These are phyloP conservation scores for Solanum pennellii DNA, from an alignment of 257 asterid species.

Conservation along the genomic window DNA sequence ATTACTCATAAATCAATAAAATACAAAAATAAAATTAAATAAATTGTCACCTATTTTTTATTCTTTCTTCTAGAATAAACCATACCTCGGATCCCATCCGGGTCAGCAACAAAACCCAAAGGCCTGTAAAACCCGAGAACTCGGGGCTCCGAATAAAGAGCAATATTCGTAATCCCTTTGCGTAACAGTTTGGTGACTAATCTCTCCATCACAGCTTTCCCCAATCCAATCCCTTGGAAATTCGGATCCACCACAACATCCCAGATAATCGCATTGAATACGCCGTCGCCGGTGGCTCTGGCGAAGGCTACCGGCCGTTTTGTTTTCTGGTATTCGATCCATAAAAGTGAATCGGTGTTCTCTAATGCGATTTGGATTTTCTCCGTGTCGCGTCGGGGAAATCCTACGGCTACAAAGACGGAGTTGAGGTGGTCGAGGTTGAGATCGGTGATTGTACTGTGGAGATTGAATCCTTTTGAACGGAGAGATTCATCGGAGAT, in stretches of 20 bases:
- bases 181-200: constrained; percentile 46
- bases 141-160: constrained; percentile 93
- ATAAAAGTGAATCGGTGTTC: constrained; percentile 69
- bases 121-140: constrained; percentile 89
- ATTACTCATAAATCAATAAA: not conserved
- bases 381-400: constrained; percentile 70
- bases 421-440: constrained; percentile 82
- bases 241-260: constrained; percentile 98
- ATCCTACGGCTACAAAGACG: constrained; percentile 77
- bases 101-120: constrained; percentile 82
- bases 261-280: constrained; percentile 86
- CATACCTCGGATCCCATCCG: constrained; percentile 92
- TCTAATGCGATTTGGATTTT: constrained; percentile 76
- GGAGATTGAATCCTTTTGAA: constrained; percentile 75
- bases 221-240: constrained; percentile 81
- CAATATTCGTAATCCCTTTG: constrained; percentile 72
- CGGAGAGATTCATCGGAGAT: constrained; percentile 50
- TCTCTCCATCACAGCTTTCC: constrained; percentile 94
- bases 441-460: constrained; percentile 40
- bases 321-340: constrained; percentile 68
- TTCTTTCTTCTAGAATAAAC: constrained; percentile 62
- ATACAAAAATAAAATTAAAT: not conserved
- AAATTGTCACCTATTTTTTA: constrained; percentile 2
- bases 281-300: constrained; percentile 94
- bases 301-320: constrained; percentile 86